Evolutionary conservation across 345 rosid genomes (phyloP).

Genomic region (Populus euphratica): DNA sequence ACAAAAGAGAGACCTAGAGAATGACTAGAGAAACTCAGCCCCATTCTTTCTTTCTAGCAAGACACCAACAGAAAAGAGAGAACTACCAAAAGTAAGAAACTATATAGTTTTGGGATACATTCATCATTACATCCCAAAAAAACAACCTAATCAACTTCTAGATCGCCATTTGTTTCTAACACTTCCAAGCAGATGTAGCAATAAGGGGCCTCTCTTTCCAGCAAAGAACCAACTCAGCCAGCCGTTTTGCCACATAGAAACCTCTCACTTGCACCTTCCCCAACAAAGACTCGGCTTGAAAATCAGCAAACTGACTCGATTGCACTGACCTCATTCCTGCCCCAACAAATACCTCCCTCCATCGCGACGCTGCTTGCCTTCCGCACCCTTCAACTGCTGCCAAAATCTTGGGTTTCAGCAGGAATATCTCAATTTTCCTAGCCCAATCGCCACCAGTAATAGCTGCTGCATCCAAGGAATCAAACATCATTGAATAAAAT

Average conservation of each 20-base stretch:
- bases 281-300: constrained; percentile 69
- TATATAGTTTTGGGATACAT: neutral
- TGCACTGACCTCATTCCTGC: constrained; percentile 76
- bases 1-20: neutral
- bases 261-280: constrained; percentile 74
- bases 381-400: constrained; percentile 59
- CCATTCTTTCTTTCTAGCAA: neutral
- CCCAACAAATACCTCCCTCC: constrained; percentile 68
- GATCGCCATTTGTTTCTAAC: constrained; percentile 17
- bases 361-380: constrained; percentile 44
- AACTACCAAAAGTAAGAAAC: neutral
- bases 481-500: constrained; percentile 70
- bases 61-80: neutral
- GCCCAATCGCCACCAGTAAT: constrained; percentile 45
- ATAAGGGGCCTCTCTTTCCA: constrained; percentile 77
- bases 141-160: neutral
- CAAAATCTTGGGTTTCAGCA: constrained; percentile 55
- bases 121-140: constrained; percentile 7
- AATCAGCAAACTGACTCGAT: constrained; percentile 84
- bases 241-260: constrained; percentile 85
- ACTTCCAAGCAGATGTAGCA: constrained; percentile 93
- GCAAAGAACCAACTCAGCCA: constrained; percentile 83
- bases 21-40: neutral
- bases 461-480: constrained; percentile 74
- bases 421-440: constrained; percentile 59